Evolutionary conservation across 1,139 yeast species (phyloP).

Genomic region (Arxiozyma slooffiae): DNA sequence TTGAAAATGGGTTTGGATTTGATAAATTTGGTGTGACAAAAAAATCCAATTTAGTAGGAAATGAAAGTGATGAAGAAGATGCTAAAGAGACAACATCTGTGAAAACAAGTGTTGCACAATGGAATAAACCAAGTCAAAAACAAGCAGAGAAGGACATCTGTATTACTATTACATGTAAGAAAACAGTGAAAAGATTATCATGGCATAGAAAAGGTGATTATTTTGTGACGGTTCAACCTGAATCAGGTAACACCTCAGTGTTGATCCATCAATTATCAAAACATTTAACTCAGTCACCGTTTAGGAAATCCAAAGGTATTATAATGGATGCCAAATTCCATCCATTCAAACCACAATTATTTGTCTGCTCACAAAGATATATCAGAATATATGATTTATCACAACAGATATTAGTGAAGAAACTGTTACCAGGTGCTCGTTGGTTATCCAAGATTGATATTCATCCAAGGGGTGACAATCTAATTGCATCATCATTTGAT

Average conservation of each 20-base stretch:
- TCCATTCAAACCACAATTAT: constrained; percentile 88
- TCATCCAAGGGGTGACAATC: constrained; percentile 93
- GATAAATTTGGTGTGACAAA: constrained; percentile 60
- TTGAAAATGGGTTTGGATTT: constrained; percentile 90
- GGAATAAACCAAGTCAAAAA: constrained; percentile 68
- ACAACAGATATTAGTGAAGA: constrained; percentile 72
- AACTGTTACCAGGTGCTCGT: constrained; percentile 89
- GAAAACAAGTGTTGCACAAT: constrained; percentile 57
- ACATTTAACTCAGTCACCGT: constrained; percentile 95
- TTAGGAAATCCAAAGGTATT: constrained; percentile 84
- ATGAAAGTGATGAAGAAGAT: constrained; percentile 33
- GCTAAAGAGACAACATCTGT: constrained; percentile 29
- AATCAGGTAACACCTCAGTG: constrained; percentile 78
- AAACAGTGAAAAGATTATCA: constrained; percentile 68
- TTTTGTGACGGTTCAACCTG: constrained; percentile 88
- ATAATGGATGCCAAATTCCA: constrained; percentile 95
- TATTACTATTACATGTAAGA: constrained; percentile 58
- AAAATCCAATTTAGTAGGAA: constrained; percentile 39
- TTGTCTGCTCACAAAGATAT: constrained; percentile 90
- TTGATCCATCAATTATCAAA: constrained; percentile 89
- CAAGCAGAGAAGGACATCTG: constrained; percentile 63
- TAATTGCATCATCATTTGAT: constrained; percentile 86
- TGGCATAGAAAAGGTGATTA: constrained; percentile 99
- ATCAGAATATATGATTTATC: constrained; percentile 83
- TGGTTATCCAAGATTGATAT: constrained; percentile 88